Evolutionary conservation across 2,329 filamentous ascomycete species (phyloP).

Genomic region (Thielaviopsis populi): DNA sequence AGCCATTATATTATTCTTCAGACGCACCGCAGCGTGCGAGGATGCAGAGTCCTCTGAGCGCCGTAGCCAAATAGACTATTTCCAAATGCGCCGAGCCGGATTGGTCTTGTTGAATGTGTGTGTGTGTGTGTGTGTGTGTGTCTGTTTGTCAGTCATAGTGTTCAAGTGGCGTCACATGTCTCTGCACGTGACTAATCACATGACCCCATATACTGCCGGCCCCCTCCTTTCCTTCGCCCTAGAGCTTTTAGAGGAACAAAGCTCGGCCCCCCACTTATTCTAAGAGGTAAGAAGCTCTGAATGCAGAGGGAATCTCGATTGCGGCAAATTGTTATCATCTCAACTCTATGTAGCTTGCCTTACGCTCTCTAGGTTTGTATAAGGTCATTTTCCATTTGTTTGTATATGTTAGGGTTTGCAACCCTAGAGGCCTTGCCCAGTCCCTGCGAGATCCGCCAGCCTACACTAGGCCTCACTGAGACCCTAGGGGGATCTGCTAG

Average conservation of each 20-base stretch:
- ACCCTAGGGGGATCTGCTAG: no score
- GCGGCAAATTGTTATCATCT: neutral
- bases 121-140: no score
- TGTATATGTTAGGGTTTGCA: no score
- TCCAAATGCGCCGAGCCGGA: neutral
- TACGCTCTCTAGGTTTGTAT: no score
- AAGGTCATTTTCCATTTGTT: no score
- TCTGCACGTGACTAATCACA: neutral
- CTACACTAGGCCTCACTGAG: no score
- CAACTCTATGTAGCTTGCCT: neutral
- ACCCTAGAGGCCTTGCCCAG: no score
- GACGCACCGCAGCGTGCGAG: neutral
- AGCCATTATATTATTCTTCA: neutral
- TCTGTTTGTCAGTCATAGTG: no score
- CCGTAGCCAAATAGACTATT: neutral
- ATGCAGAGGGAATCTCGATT: neutral
- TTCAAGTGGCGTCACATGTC: no score
- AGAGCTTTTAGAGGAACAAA: slow-evolving; percentile 18
- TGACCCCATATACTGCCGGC: no score
- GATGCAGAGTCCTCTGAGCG: neutral
- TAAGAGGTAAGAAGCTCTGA: slow-evolving; percentile 1
- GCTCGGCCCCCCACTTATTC: slow-evolving; percentile 16
- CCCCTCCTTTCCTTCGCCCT: no score
- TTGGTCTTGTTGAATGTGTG: neutral
- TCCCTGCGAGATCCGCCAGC: no score